Evolutionary conservation across 768 basidiomycete genomes (phyloP), one percentile per base, ranked within the genome.

Genomic region (Rhodotorula taiwanensis): DNA sequence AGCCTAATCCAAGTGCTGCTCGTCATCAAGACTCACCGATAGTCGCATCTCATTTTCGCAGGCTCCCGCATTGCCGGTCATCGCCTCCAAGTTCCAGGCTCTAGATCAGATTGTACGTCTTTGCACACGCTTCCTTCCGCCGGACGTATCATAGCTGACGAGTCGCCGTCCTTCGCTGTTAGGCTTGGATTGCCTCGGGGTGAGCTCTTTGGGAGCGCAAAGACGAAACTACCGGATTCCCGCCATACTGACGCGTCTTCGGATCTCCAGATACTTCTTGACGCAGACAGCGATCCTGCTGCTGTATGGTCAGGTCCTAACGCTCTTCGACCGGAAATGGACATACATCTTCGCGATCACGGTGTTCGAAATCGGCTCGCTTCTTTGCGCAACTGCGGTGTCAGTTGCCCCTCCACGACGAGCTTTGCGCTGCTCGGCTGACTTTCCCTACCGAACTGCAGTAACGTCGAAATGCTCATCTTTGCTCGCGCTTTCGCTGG

Each of bases 401-500:
- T 52, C 23, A 4, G 51, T 44, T n/a, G 13, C 20, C 43, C 16
- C 16, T 39, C 36, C 36, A 9, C 10, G 9, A 16, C 10, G 36
- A 9, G 9, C 36, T 39, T 39, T 39, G 10, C 36, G 36, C 36
- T n/a, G n/a, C n/a, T n/a, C n/a, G n/a, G n/a, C n/a, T n/a, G n/a
- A n/a, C n/a, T n/a, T n/a, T n/a, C n/a, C n/a, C n/a, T n/a, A n/a
- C n/a, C n/a, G n/a, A n/a, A n/a, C n/a, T n/a, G n/a, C 71, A 72
- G 25, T 8, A 60, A 55, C 53, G 75, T 76, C 67, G 39, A 67
- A 31, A 51, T 74, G 10, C 62, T 76, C 36, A 76, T 76, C 55
- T 73, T 81, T 50, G 81, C 80, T 13, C 72, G 81, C 23, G 80
- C 80, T 0, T 68, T 81, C 48, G 76, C 80, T 6, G 81, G 81